Evolutionary conservation across 768 basidiomycete species (phyloP), one percentile per base, ranked within the genome.

Genomic region (Rhodotorula sphaerocarpa): DNA sequence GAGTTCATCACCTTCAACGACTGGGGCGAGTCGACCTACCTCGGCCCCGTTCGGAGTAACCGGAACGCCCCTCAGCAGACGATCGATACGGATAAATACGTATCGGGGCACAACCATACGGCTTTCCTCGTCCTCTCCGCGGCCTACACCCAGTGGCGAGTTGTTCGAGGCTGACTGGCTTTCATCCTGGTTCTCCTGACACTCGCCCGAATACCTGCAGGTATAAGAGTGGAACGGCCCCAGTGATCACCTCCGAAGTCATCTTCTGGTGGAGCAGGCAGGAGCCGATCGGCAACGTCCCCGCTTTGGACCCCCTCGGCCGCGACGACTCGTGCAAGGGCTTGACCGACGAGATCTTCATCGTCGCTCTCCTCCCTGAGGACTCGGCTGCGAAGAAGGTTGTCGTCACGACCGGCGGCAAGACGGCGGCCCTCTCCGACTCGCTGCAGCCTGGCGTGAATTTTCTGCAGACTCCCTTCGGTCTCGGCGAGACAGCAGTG

Each of bases 1-100:
- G 59, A 66, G 42, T 14, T 65, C 15, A 31, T 60, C 28, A 65
- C 63, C 2, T 55, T 42, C 34, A 52, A 52, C 44, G 54, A 65
- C 33, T 65, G 42, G 56, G 65, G 65, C n/a, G 61, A 66, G 30
- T 50, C 47, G 10, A 61, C 60, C 10, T 66, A 66, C 52, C 21
- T 66, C 28, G 43, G 52, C 12, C 55, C 58, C 2, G 31, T 57
- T 4, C 48, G 50, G 28, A 28, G 47, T 15, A 36, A 28, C 21
- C 7, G 43, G 27, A 33, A 55, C 20, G 51, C 57, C 21, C 63
- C 63, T 2, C 12, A 18, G 12, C 52, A 50, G 23, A 55, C 54
- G 2, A 11, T 60, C 54, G 64, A 60, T 39, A 60, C 64, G 7
- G 50, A 43, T 3, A 28, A 23, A 12, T 65, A 65, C 44, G 64